Evolutionary conservation across 2,329 filamentous ascomycete genomes (phyloP).

Genomic region (Neofusicoccum cordaticola): DNA sequence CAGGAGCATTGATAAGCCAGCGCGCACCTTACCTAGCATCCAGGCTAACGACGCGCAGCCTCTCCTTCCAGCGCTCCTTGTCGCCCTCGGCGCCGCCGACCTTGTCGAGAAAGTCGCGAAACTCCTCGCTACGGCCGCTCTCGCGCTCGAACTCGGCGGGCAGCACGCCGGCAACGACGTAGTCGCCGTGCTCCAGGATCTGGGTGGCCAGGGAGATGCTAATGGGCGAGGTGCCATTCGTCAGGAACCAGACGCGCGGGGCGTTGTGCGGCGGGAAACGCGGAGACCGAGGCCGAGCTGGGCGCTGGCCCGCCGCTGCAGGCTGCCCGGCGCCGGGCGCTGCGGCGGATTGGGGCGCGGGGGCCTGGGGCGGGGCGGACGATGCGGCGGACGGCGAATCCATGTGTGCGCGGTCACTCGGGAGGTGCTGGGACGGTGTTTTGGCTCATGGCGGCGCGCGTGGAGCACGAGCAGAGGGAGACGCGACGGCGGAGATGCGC

Average conservation of each 20-base stretch:
- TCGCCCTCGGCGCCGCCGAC: slow-evolving; percentile 47
- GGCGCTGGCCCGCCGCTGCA: slow-evolving; percentile 26
- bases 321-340: not conserved
- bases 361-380: not conserved
- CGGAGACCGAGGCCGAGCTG: slow-evolving; percentile 37
- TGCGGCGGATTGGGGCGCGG: not conserved
- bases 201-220: slow-evolving; percentile 77
- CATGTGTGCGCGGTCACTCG: slow-evolving; percentile 2
- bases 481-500: not conserved
- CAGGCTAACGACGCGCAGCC: slow-evolving; percentile 62
- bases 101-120: slow-evolving; percentile 71
- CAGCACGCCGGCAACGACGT: slow-evolving; percentile 78
- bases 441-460: not conserved
- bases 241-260: slow-evolving; percentile 90
- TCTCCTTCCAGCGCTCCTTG: slow-evolving; percentile 75
- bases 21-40: slow-evolving; percentile 50
- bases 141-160: slow-evolving; percentile 73
- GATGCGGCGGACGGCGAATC: slow-evolving; percentile 1
- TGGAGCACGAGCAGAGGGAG: not conserved
- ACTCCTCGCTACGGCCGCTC: slow-evolving; percentile 68
- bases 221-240: slow-evolving; percentile 79
- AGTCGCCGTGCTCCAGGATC: slow-evolving; percentile 87
- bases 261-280: slow-evolving; percentile 61
- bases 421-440: not conserved
- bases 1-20: not conserved